Evolutionary conservation across 139 green algal genomes (phyloP).

Genomic region (Zygnema cylindricum): DNA sequence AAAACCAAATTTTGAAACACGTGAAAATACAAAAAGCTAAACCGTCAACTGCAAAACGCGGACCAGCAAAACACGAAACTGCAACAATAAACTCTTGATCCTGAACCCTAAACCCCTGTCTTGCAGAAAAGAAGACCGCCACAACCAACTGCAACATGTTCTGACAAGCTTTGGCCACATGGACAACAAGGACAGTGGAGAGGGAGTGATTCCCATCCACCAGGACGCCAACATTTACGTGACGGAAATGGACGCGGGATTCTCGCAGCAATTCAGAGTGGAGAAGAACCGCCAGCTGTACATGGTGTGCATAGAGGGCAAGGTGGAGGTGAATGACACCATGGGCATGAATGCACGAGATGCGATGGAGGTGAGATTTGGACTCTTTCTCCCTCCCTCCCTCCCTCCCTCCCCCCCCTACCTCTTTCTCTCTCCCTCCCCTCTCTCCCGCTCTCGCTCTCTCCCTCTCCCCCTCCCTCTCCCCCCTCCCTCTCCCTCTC

Average conservation of each 20-base stretch:
- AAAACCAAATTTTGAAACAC: too few species aligned
- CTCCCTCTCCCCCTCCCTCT: too few species aligned
- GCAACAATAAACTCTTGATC: too few species aligned
- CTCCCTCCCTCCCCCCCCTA: not conserved
- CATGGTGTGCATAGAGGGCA: slow-evolving; percentile 59
- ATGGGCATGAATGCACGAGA: slow-evolving; percentile 16
- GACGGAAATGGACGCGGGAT: slow-evolving; percentile 31
- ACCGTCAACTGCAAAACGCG: too few species aligned
- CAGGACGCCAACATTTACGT: slow-evolving; percentile 63
- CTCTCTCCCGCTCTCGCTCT: too few species aligned
- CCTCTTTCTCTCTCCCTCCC: not conserved
- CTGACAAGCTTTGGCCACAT: slow-evolving; percentile 39
- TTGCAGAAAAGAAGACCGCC: slow-evolving; percentile 41
- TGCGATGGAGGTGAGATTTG: slow-evolving; percentile 49
- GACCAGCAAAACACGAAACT: too few species aligned
- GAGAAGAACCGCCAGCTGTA: slow-evolving; percentile 50
- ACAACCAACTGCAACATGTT: slow-evolving; percentile 62
- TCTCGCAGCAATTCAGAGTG: slow-evolving; percentile 16
- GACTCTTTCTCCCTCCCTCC: not conserved
- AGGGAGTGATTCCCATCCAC: slow-evolving; percentile 55
- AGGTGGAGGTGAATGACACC: not conserved
- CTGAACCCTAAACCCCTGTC: too few species aligned
- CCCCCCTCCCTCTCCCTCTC: too few species aligned
- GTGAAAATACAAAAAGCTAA: too few species aligned
- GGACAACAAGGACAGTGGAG: slow-evolving; percentile 25